Evolutionary conservation across 2,329 filamentous ascomycete species (phyloP), one percentile per base, ranked within the genome.

Genomic region (Ophiostoma novo-ulmi): DNA sequence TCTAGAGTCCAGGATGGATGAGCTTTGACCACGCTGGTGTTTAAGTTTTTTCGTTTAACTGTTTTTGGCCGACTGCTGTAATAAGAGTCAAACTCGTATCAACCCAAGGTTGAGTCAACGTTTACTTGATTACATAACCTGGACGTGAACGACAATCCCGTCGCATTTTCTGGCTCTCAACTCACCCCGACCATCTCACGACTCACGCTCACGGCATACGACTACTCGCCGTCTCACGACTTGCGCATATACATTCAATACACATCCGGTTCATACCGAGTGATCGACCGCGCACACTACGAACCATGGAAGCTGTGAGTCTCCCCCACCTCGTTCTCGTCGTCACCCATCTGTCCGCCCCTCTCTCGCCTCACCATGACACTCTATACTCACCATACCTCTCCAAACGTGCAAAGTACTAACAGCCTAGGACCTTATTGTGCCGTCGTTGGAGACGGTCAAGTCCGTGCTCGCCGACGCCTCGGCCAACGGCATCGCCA

Each of bases 371-470:
- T 13, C 58, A 31, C 31, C 31, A 31, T 31, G 31, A 31, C 31
- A 31, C 31, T 31, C 31, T 31, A 31, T 31, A 31, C 31, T 31
- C 3, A 31, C 31, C 31, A 31, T 31, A 4, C 31, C 31, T 4
- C 31, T 31, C 31, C 31, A 31, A 31, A 31, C 31, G 31, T 31
- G 3, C 31, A 31, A 31, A 3, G 31, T 31, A 14, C 48, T 69
- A 41, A 69, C 67, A 17, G 11, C n/a, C 6, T 44, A 75, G 75
- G 75, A 76, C 63, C 70, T 74, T 7, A 72, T 76, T 20, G 73
- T 75, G 52, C 75, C 75, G 72, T 76, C 75, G 22, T 73, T 76
- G n/a, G 74, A 75, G 70, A 75, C 73, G 71, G 75, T 76, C 31
- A 68, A 69, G 66, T 71, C 72, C 31, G 72, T 75, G 35, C 69